These are phyloP conservation scores for Yarrowia keelungensis DNA, from an alignment of 805 yeast species.

Conservation along the genomic window DNA sequence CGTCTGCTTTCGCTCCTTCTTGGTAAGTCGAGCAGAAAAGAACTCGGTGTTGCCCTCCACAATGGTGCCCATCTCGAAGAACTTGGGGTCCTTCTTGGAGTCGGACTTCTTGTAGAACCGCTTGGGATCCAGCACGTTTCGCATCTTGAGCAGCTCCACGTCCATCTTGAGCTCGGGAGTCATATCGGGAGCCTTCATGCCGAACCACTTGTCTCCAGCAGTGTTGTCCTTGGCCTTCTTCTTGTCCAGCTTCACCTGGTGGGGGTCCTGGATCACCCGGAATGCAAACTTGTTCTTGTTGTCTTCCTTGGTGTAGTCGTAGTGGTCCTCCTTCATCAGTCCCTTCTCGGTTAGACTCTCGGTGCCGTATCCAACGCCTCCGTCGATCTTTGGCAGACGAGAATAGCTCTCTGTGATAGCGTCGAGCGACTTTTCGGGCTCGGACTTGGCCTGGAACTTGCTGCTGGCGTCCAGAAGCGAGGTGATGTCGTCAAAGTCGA, in stretches of 20 bases:
- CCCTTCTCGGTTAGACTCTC: conserved; percentile 17
- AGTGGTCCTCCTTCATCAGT: conserved; percentile 17
- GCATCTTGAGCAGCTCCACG: conserved; percentile 75
- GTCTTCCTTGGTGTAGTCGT: conserved; percentile 37
- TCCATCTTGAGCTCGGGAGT: conserved; percentile 79
- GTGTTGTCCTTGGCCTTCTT: conserved; percentile 47
- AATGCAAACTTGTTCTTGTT: conserved; percentile 40
- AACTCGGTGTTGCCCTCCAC: conserved; percentile 82
- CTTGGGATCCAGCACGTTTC: conserved; percentile 93
- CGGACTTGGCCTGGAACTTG: neutral
- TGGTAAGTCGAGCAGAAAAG: conserved; percentile 68
- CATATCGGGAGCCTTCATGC: conserved; percentile 75
- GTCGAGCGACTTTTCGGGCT: neutral
- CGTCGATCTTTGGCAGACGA: conserved; percentile 18
- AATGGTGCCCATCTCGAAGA: conserved; percentile 88
- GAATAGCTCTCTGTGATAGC: conserved; percentile 6
- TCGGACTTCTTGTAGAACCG: conserved; percentile 91
- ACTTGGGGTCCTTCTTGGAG: conserved; percentile 63
- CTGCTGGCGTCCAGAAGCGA: conserved; percentile 18
- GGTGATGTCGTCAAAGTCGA: conserved; percentile 1
- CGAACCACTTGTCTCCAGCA: conserved; percentile 77
- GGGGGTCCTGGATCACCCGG: conserved; percentile 48
- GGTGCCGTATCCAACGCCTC: neutral
- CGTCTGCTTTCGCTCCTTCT: conserved; percentile 76
- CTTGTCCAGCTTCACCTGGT: conserved; percentile 45